Evolutionary conservation across 2,329 filamentous ascomycete species (phyloP).

Genomic region (Lachnellula occidentalis): DNA sequence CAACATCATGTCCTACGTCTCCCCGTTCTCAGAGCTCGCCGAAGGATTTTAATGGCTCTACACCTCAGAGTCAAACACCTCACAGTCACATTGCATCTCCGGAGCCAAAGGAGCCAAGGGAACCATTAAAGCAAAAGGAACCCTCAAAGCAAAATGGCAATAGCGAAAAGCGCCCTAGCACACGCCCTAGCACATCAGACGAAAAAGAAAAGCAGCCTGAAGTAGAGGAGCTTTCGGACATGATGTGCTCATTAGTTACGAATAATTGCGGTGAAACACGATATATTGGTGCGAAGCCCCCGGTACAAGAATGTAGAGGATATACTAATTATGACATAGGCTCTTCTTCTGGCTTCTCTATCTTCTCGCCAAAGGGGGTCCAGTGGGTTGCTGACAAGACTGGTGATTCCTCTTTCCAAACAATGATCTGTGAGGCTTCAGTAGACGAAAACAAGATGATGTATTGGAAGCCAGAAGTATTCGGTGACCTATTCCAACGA

Average conservation of each 20-base stretch:
- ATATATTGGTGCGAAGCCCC: constrained; percentile 71
- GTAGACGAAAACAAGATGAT: constrained; percentile 94
- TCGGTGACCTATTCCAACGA: constrained; percentile 83
- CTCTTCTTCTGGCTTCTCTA: constrained; percentile 95
- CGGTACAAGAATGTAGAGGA: background rate
- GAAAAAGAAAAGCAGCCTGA: constrained; percentile 55
- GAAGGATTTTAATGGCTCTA: constrained; percentile 32
- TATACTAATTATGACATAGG: constrained; percentile 45
- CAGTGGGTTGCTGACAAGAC: constrained; percentile 98
- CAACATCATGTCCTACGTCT: constrained; percentile 25
- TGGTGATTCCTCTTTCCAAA: constrained; percentile 88
- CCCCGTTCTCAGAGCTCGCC: constrained; percentile 40
- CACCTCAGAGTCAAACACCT: constrained; percentile 29
- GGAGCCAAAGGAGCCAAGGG: constrained; percentile 11
- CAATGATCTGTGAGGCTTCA: constrained; percentile 89
- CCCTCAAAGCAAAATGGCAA: too few species aligned
- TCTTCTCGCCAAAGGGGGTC: constrained; percentile 96
- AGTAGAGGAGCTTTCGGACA: constrained; percentile 85
- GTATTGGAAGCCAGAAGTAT: constrained; percentile 97
- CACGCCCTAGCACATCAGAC: constrained; percentile 12
- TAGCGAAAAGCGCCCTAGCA: constrained; percentile 18
- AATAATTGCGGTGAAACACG: constrained; percentile 92
- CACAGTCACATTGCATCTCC: constrained; percentile 46
- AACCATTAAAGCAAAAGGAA: constrained; percentile 27
- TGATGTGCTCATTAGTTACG: constrained; percentile 98